Percentiles rank a stretch among this genome's conserved stretches.
phyloP scores from a whole-genome alignment of 1,284 basidiomycete genomes.

The Leccinum angustisporum region DNA sequence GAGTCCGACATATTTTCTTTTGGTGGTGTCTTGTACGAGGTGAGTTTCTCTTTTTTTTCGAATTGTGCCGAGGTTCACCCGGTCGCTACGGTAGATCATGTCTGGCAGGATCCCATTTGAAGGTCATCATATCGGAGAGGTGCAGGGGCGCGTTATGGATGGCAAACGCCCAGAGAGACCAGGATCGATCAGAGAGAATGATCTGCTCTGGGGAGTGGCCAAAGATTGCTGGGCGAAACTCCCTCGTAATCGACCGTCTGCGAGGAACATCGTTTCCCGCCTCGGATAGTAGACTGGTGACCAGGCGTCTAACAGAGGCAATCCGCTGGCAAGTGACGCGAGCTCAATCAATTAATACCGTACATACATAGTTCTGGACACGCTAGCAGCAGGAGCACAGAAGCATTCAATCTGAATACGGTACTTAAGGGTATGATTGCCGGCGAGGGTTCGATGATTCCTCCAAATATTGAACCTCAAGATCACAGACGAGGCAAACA shows the following conservation, averaged over 20 bases:
- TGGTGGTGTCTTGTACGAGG: conserved; percentile 35
- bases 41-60: conserved; percentile 2
- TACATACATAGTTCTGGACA: background rate
- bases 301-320: too few species aligned
- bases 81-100: conserved; percentile 21
- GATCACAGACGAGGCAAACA: background rate
- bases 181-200: background rate
- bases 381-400: background rate
- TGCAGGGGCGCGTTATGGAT: background rate
- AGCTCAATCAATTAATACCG: background rate
- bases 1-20: conserved; percentile 31
- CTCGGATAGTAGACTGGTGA: background rate
- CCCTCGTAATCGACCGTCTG: conserved; percentile 18
- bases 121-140: accelerated
- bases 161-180: conserved; percentile 14
- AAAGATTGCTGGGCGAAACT: conserved; percentile 12
- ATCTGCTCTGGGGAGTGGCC: conserved; percentile 20
- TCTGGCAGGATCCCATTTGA: conserved; percentile 27
- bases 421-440: background rate
- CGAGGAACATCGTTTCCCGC: conserved; percentile 7
- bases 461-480: background rate
- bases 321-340: background rate
- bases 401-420: background rate
- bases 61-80: background rate
- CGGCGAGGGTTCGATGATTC: background rate